Percentiles rank a stretch among this genome's conserved stretches.
Evolutionary conservation across 164 flowering plant genomes (phyloP).

Genomic region (Stephania japonica): DNA sequence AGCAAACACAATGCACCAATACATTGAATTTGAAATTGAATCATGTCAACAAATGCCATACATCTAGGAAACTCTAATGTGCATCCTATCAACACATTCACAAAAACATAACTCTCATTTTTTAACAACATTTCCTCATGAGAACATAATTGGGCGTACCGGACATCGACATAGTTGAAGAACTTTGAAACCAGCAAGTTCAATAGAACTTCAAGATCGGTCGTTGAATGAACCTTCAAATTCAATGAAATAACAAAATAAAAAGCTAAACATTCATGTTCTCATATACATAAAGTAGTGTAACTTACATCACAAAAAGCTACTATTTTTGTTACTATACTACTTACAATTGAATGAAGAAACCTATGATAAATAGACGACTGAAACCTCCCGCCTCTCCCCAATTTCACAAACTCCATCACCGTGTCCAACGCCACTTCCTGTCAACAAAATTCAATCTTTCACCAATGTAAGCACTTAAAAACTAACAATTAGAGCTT

Average conservation of each 20-base stretch:
- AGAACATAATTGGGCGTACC: slow-evolving; percentile 39
- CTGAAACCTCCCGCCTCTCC: slow-evolving; percentile 60
- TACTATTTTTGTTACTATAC: no score
- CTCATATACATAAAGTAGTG: neutral
- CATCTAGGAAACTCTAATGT: no score
- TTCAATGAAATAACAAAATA: neutral
- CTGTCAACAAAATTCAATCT: slow-evolving; percentile 22
- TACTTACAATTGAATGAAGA: slow-evolving; percentile 59
- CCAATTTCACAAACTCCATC: slow-evolving; percentile 84
- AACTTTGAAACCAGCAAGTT: slow-evolving; percentile 58
- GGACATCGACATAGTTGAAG: slow-evolving; percentile 74
- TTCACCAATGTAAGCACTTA: no score
- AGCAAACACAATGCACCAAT: neutral
- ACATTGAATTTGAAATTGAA: neutral
- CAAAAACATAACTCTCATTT: neutral
- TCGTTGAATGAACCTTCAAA: slow-evolving; percentile 57
- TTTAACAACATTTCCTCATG: neutral
- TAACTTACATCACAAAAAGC: neutral
- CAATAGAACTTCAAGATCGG: slow-evolving; percentile 31
- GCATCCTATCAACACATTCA: neutral
- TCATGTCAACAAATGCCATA: neutral
- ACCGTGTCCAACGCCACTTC: slow-evolving; percentile 69
- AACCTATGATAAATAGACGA: slow-evolving; percentile 59
- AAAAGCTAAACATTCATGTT: neutral
- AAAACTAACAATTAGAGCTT: no score